Base-by-base conservation (phyloP, 768 basidiomycete genomes). In the Termitomyces sp. region DNA sequence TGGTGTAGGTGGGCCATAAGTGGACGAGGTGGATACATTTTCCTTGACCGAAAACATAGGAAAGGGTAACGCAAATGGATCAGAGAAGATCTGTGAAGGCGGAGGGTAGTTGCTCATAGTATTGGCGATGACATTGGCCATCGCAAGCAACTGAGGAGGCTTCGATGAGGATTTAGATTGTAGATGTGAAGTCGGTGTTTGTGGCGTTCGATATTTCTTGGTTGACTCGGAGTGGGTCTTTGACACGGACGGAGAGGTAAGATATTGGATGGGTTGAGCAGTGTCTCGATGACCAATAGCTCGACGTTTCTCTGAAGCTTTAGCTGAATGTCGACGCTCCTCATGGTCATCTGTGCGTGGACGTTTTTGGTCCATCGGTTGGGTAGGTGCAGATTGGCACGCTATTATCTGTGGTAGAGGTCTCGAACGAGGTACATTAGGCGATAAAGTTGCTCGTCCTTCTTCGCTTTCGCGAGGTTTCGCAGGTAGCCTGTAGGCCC, bases 271-370 rank as follows among this genome's bases (percentile, higher is more conserved):
- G 9, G 40, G 46, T 41, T 19, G 51, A 34, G 32, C 42, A 17
- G 11, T 5, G 19, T 44, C 44, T 17, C 21, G 40, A 27, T 1
- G 19, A 12, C 47, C 21, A 2, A 62, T 34, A 8, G 67, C 70
- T 45, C 65, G 64, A 17, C 68, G 68, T 51, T 73, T 72, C 7
- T 71, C 70, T 8, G 70, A 57, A 9, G 69, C 68, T 47, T 73
- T 72, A 25, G 68, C 70, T 0, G 71, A 72, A 25, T 67, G 71
- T n/a, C 40, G 11, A 48, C 37, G 14, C 10, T 30, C 43, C 14
- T 32, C 11, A 5, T 49, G 46, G n/a, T 39, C 39, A 23, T 42
- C 52, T 16, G 35, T 34, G 12, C 19, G 39, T 25, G 23, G 21
- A 10, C 23, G 56, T 28, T 53, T 53, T n/a, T 14, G 52, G 5